These are phyloP conservation scores for Tetrahymena borealis DNA, from an alignment of 73 alveolate genomes.

Conservation along the genomic window DNA sequence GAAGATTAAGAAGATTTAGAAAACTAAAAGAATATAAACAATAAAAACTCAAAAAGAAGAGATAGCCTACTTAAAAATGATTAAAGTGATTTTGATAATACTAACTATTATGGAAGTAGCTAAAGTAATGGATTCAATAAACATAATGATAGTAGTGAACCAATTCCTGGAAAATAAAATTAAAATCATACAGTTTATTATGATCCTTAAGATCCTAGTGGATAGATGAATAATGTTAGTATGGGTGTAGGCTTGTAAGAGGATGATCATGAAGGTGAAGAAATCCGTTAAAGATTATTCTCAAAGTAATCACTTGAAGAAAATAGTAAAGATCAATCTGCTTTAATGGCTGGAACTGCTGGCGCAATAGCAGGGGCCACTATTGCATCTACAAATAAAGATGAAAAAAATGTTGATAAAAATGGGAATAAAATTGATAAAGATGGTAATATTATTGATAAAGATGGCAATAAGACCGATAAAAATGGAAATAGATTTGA, in stretches of 20 bases:
- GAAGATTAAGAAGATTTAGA: neutral
- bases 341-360: neutral
- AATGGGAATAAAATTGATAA: neutral
- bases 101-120: too few relatives aligned
- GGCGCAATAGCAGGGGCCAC: neutral
- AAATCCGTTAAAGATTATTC: neutral
- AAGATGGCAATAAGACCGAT: neutral
- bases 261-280: neutral
- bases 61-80: too few relatives aligned
- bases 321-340: neutral
- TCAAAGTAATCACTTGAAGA: neutral
- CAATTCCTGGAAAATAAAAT: neutral
- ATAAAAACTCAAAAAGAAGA: neutral
- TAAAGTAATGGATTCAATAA: too few relatives aligned
- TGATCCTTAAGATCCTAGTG: neutral
- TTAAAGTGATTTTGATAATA: too few relatives aligned
- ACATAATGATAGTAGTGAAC: neutral
- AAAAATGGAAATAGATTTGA: neutral
- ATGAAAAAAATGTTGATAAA: neutral
- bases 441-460: neutral
- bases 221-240: neutral
- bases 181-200: neutral
- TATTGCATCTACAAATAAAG: neutral
- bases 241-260: neutral
- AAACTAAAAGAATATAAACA: neutral